Conservation (phyloP, 225 moss, liverwort and hornwort species). For the Antitrichia curtipendula region DNA sequence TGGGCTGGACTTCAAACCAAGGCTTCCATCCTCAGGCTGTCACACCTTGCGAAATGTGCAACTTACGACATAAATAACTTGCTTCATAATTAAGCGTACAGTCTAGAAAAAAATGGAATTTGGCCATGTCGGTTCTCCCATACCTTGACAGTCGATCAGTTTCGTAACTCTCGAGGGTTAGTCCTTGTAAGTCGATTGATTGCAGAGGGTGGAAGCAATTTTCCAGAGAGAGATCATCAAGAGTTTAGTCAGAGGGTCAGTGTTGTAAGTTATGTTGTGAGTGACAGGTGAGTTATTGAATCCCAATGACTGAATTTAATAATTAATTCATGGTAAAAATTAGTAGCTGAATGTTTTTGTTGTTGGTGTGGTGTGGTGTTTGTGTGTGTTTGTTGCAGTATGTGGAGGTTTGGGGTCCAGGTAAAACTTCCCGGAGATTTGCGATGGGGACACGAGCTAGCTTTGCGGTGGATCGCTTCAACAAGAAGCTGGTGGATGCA, state of each 20-base stretch:
- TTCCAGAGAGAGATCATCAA: not conserved
- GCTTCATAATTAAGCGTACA: not conserved
- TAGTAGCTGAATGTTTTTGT: not conserved
- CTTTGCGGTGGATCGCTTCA: slow-evolving; percentile 38
- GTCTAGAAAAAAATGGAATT: not conserved
- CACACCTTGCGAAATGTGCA: not conserved
- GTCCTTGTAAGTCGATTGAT: too few relatives aligned
- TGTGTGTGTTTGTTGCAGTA: not conserved
- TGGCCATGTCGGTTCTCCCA: not conserved
- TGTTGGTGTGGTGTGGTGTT: not conserved
- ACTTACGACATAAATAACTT: not conserved
- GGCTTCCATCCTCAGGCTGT: not conserved
- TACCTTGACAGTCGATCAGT: not conserved
- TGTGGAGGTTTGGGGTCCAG: slow-evolving; percentile 33
- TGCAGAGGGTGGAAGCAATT: not conserved
- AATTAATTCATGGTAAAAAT: too few relatives aligned
- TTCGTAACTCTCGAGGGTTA: not conserved
- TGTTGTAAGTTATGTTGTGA: not conserved
- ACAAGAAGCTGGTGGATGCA: slow-evolving; percentile 30
- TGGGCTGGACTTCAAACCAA: not conserved
- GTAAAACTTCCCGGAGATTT: slow-evolving; percentile 5
- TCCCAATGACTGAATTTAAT: not conserved
- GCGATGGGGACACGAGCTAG: slow-evolving; percentile 23
- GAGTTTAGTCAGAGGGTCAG: not conserved
- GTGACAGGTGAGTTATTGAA: not conserved